Base-by-base conservation (phyloP, 306 rosid species). In the Begonia masoniana region DNA sequence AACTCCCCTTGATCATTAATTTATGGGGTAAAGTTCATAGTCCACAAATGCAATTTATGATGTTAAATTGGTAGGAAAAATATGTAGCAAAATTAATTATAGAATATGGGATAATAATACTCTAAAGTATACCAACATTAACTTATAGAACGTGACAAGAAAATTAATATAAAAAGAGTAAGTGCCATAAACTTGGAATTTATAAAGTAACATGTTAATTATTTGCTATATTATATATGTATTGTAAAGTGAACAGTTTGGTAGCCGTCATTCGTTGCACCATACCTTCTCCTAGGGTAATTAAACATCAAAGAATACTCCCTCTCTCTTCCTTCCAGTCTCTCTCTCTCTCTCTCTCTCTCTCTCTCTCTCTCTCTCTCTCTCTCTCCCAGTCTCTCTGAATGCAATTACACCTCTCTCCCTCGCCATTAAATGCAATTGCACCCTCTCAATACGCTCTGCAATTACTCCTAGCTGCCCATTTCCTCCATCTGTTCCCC, bases 381-480 rank as follows among this genome's bases (percentile, higher is more conserved):
- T 15, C 49, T 62, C 65, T 17, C 35, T 26, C 35, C 2, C 35
- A 3, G 6, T 61, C 73, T 63, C 61, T 48, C 59, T 51, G 74
- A 13, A 15, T 3, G 79, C 87, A 82, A 79, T 82, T 77, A 86
- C 82, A 79, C 84, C 91, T 47, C 73, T 65, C 77, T 71, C 73
- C 60, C 84, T 64, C 72, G 62, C 87, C 87, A 92, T 86, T 92
- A 52, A 91, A 83, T 92, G 96, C 99, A 75, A 60, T 91, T 72
- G 96, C 96, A 92, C 84, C 95, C 93, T 86, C 97, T 81, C 96
- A 76, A 80, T 71, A 69, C 91, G 79, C 88, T 82, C 94, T 78
- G 88, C 94, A 91, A 77, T 91, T 58, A 91, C 96, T 91, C 89
- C 60, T 75, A 78, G 43, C 85, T 76, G 82, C 74, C 78, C 61